Evolutionary conservation across 2,329 filamentous ascomycete genomes (phyloP).

Genomic region (Venturia pyrina): DNA sequence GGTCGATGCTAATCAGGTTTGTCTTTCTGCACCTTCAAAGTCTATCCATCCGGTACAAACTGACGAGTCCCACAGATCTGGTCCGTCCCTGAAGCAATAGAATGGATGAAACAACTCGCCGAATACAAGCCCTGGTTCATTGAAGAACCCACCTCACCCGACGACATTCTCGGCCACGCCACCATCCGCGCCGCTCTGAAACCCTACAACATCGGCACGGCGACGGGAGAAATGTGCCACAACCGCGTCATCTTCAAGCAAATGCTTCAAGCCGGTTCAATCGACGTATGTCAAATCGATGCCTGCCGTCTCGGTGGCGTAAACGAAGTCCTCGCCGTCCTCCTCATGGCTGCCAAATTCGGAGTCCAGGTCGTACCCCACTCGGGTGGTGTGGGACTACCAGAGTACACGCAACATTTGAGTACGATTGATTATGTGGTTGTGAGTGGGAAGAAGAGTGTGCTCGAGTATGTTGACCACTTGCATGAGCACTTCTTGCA

Average conservation of each 20-base stretch:
- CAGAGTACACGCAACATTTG: conserved; percentile 89
- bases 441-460: conserved; percentile 68
- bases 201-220: conserved; percentile 68
- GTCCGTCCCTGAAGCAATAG: conserved; percentile 81
- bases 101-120: conserved; percentile 71
- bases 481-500: conserved; percentile 88
- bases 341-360: conserved; percentile 75
- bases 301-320: conserved; percentile 83
- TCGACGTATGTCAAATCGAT: conserved; percentile 84
- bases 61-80: conserved; percentile 34
- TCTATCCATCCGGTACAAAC: neutral
- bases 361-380: conserved; percentile 78
- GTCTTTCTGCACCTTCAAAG: conserved; percentile 6
- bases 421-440: conserved; percentile 89
- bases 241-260: conserved; percentile 94
- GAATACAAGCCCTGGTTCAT: conserved; percentile 91
- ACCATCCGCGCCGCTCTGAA: conserved; percentile 71
- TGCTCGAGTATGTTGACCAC: conserved; percentile 88
- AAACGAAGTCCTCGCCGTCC: conserved; percentile 83
- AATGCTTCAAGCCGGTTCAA: conserved; percentile 66
- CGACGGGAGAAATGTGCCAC: conserved; percentile 92
- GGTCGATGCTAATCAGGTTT: conserved; percentile 82
- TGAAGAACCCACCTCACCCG: conserved; percentile 84
- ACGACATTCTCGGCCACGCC: conserved; percentile 82
- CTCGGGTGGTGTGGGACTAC: conserved; percentile 78